These are phyloP conservation scores for Cystobasidium tubakii DNA, from an alignment of 768 basidiomycete genomes.

Conservation along the genomic window DNA sequence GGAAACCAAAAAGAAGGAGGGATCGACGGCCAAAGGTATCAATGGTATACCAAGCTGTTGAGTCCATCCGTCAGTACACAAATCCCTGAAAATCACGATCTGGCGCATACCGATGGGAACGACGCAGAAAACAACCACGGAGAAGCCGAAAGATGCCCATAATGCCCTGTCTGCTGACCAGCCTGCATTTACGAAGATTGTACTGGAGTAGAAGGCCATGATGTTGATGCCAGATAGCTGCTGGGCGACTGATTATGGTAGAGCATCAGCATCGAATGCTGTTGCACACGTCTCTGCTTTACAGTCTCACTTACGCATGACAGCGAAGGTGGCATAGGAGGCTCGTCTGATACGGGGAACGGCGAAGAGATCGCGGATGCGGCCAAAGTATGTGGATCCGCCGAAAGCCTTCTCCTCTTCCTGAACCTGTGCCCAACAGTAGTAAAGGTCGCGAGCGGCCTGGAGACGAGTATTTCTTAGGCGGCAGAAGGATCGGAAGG, in stretches of 20 bases:
- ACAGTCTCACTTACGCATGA: slow-evolving; percentile 28
- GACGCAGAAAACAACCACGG: slow-evolving; percentile 49
- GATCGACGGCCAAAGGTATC: slow-evolving; percentile 66
- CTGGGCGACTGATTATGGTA: slow-evolving; percentile 24
- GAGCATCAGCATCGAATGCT: too few species aligned
- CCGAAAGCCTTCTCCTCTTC: slow-evolving; percentile 48
- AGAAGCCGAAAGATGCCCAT: slow-evolving; percentile 36
- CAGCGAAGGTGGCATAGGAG: slow-evolving; percentile 22
- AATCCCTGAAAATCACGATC: slow-evolving; percentile 48
- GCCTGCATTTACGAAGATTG: slow-evolving; percentile 40
- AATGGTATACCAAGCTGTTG: slow-evolving; percentile 59
- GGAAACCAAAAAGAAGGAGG: slow-evolving; percentile 69
- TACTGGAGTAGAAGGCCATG: slow-evolving; percentile 40
- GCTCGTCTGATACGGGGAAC: slow-evolving; percentile 48
- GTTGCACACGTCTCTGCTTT: slow-evolving; percentile 22
- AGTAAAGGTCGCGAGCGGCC: slow-evolving; percentile 52
- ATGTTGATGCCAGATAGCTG: slow-evolving; percentile 40
- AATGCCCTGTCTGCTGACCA: slow-evolving; percentile 26
- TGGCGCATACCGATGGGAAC: slow-evolving; percentile 47
- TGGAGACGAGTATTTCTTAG: slow-evolving; percentile 50
- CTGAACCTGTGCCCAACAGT: slow-evolving; percentile 50
- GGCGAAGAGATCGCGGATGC: slow-evolving; percentile 50
- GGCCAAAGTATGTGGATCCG: slow-evolving; percentile 49
- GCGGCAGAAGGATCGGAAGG: slow-evolving; percentile 49
- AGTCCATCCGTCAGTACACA: slow-evolving; percentile 41